A percentile compares a stretch with the other conserved stretches of the same genome.
Conservation (phyloP, 2,329 filamentous ascomycete genomes). For the Raffaelea albimanens region DNA sequence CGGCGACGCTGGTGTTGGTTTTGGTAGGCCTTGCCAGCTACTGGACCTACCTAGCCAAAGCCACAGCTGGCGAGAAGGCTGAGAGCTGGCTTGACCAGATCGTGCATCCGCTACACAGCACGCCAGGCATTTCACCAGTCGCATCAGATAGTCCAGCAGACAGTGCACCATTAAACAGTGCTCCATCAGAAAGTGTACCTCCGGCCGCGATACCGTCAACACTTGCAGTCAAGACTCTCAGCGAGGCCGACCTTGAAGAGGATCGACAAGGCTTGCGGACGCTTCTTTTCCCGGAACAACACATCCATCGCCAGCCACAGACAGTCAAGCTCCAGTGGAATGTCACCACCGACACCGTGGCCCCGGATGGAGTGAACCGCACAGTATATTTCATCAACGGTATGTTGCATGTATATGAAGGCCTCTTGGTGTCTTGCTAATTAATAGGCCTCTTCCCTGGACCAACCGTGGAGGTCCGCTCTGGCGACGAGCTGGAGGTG, state of each 20-base stretch:
- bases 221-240: too few relatives aligned
- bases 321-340: constrained; percentile 3
- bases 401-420: neutral
- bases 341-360: neutral
- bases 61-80: too few relatives aligned
- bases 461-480: constrained; percentile 5
- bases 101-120: too few relatives aligned
- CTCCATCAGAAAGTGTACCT: too few relatives aligned
- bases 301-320: neutral
- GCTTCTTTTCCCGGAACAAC: constrained; percentile 3
- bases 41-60: neutral
- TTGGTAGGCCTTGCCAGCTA: neutral
- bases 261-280: neutral
- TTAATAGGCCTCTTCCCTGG: constrained; percentile 5
- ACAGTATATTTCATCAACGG: constrained; percentile 5
- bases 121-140: too few relatives aligned
- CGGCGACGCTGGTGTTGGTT: neutral
- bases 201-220: too few relatives aligned
- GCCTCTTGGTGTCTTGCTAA: neutral
- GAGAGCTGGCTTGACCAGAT: too few relatives aligned
- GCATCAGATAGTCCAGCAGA: too few relatives aligned
- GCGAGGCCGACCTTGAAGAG: neutral
- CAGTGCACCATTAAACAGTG: too few relatives aligned
- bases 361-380: constrained; percentile 5
- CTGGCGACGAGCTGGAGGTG: constrained; percentile 5